phyloP scores from a whole-genome alignment of 495 filamentous ascomycete species.

The Neurospora sublineolata region DNA sequence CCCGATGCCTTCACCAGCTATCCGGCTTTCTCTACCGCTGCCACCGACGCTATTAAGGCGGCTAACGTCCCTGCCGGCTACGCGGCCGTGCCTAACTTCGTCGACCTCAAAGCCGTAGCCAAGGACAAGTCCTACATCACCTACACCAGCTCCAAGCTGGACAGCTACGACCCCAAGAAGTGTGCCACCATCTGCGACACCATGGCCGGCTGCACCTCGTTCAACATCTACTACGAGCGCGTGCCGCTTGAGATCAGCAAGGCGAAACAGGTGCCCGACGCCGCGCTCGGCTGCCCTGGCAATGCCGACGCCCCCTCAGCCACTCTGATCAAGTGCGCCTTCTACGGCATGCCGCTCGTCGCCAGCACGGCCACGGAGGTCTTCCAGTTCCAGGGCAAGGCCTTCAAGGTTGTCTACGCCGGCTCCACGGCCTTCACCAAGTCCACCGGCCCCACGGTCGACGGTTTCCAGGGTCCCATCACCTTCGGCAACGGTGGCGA shows the following conservation, averaged over 20 bases:
- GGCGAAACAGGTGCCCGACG: slow-evolving; percentile 6
- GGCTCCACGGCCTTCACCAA: slow-evolving; percentile 34
- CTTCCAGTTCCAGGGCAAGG: slow-evolving; percentile 24
- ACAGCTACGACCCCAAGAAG: slow-evolving; percentile 3
- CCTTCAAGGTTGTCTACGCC: slow-evolving; percentile 33
- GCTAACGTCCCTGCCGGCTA: slow-evolving; percentile 5
- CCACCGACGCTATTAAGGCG: background rate
- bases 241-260: slow-evolving; percentile 9
- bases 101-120: slow-evolving; percentile 6
- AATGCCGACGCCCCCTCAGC: slow-evolving; percentile 35
- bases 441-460: slow-evolving; percentile 13
- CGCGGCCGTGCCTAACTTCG: slow-evolving; percentile 5
- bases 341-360: slow-evolving; percentile 31
- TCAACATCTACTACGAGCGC: slow-evolving; percentile 15
- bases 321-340: slow-evolving; percentile 43
- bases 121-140: slow-evolving; percentile 7
- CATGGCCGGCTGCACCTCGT: slow-evolving; percentile 3
- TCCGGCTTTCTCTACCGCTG: background rate
- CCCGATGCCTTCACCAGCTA: slow-evolving; percentile 4
- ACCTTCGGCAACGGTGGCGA: slow-evolving; percentile 15
- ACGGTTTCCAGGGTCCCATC: slow-evolving; percentile 19
- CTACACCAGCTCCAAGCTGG: slow-evolving; percentile 6
- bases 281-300: slow-evolving; percentile 13
- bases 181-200: slow-evolving; percentile 8
- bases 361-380: slow-evolving; percentile 20